Evolutionary conservation across 352 stramenopile genomes (phyloP).

Genomic region (Pythium periplocum): DNA sequence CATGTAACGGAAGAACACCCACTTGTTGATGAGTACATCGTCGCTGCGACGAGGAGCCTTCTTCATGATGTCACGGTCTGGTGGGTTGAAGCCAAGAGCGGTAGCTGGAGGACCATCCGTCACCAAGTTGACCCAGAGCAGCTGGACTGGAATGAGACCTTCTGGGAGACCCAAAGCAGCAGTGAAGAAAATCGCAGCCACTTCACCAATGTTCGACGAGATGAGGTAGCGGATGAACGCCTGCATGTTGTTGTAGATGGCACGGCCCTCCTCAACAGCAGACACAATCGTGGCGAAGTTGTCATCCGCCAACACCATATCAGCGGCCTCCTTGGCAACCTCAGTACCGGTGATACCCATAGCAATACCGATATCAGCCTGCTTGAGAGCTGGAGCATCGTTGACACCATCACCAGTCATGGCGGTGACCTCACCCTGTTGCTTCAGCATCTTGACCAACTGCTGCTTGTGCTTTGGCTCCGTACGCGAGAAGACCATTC

Average conservation of each 20-base stretch:
- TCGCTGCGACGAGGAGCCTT: slow-evolving; percentile 92
- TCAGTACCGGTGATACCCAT: slow-evolving; percentile 98
- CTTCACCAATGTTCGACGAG: slow-evolving; percentile 98
- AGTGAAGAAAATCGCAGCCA: slow-evolving; percentile 98
- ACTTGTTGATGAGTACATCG: slow-evolving; percentile 97
- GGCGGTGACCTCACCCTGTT: slow-evolving; percentile 90
- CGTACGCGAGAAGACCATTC: slow-evolving; percentile 96
- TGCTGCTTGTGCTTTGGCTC: slow-evolving; percentile 98
- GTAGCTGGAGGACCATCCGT: slow-evolving; percentile 98
- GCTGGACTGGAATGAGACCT: slow-evolving; percentile 96
- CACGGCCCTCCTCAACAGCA: slow-evolving; percentile 79
- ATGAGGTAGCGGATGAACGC: slow-evolving; percentile 99
- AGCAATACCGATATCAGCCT: slow-evolving; percentile 97
- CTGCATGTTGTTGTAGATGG: slow-evolving; percentile 97
- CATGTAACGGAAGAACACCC: slow-evolving; percentile 98
- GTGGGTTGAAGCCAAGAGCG: slow-evolving; percentile 98
- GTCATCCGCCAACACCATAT: slow-evolving; percentile 98
- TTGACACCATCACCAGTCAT: slow-evolving; percentile 99
- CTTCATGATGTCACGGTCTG: slow-evolving; percentile 97
- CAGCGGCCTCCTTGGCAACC: slow-evolving; percentile 96
- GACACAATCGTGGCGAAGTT: slow-evolving; percentile 99
- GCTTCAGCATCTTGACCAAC: slow-evolving; percentile 94
- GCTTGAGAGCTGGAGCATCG: slow-evolving; percentile 97
- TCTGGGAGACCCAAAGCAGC: slow-evolving; percentile 95
- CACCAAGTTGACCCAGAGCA: slow-evolving; percentile 99